A percentile compares a stretch with the other conserved stretches of the same genome.
Evolutionary conservation across 257 asterid genomes (phyloP).

Genomic region (Capsicum rhomboideum): DNA sequence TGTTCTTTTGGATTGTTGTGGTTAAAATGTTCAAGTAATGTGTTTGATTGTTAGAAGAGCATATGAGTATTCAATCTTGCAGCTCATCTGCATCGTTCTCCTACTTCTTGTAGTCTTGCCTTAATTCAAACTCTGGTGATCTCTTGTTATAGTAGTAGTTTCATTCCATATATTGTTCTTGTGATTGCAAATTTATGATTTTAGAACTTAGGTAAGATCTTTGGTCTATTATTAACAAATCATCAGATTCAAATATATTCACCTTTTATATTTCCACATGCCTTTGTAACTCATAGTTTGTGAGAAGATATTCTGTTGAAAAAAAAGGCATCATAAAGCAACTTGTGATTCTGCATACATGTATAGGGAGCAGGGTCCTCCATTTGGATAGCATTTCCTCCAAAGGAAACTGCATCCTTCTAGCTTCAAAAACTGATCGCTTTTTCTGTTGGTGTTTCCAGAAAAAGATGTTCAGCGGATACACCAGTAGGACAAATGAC

Average conservation of each 20-base stretch:
- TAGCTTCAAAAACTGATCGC: not conserved
- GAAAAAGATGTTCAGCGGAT: constrained; percentile 38
- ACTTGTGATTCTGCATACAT: not conserved
- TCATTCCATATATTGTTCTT: not conserved
- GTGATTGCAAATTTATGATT: not conserved
- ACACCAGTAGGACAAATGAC: constrained; percentile 74
- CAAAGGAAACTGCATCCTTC: not conserved
- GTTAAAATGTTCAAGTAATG: not conserved
- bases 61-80: not conserved
- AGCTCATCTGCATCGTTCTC: not conserved
- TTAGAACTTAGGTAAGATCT: not conserved
- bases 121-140: not conserved
- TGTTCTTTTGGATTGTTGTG: not conserved
- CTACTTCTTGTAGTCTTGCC: not conserved
- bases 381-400: not conserved
- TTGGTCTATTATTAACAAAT: not conserved
- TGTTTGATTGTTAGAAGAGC: not conserved
- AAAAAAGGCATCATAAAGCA: not conserved
- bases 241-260: not conserved
- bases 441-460: constrained; percentile 8
- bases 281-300: not conserved
- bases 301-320: not conserved
- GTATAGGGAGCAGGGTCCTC: not conserved
- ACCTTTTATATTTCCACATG: not conserved
- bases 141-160: not conserved